Conservation (phyloP, 805 yeast species). For the Kockiozyma suomiensis region DNA sequence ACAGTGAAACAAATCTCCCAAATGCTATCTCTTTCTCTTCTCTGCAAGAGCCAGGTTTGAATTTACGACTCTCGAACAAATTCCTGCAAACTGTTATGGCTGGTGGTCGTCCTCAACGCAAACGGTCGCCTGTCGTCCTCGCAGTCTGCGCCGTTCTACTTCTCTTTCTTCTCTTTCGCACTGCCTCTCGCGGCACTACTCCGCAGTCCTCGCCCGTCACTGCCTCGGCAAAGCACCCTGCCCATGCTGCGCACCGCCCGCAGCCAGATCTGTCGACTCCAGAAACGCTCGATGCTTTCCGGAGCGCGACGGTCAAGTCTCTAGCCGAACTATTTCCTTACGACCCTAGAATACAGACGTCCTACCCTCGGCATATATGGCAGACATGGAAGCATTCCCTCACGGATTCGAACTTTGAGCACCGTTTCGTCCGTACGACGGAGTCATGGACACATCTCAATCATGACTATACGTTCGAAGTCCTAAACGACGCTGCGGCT, state of each 20-base stretch:
- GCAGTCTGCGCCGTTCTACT: conserved; percentile 10
- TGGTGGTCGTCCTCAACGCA: conserved; percentile 4
- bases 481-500: conserved; percentile 71
- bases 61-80: too few species aligned
- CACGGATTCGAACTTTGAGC: conserved; percentile 60
- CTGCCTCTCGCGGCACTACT: neutral
- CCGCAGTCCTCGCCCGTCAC: conserved; percentile 1
- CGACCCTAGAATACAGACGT: conserved; percentile 52
- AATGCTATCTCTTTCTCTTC: too few species aligned
- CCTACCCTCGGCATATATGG: conserved; percentile 82
- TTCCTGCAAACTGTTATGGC: neutral
- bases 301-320: conserved; percentile 51
- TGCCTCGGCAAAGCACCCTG: conserved; percentile 10
- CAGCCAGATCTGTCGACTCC: conserved; percentile 1
- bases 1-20: too few species aligned
- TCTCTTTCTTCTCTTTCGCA: conserved; percentile 10
- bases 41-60: too few species aligned
- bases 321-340: conserved; percentile 76
- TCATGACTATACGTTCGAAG: conserved; percentile 63
- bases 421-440: conserved; percentile 53
- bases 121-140: conserved; percentile 9
- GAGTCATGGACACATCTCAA: conserved; percentile 65
- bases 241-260: neutral
- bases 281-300: conserved; percentile 27
- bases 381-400: conserved; percentile 86